A percentile compares a stretch with the other conserved stretches of the same genome.
These are phyloP conservation scores for Cytospora chrysosperma DNA, from an alignment of 2,329 filamentous ascomycete genomes.

Conservation along the genomic window DNA sequence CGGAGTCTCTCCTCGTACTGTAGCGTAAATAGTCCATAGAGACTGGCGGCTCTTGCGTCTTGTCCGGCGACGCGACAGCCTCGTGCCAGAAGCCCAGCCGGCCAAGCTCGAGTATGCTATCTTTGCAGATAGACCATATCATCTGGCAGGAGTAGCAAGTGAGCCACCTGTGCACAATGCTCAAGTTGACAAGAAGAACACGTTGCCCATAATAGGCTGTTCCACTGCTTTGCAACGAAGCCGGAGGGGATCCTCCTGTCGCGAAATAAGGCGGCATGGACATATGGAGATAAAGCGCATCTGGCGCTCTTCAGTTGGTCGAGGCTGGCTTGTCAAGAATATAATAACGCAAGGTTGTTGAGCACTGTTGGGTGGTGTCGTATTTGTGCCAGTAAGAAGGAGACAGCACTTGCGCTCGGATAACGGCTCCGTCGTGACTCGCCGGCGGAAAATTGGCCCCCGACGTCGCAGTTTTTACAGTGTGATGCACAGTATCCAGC, in stretches of 20 bases:
- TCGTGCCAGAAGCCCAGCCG: neutral
- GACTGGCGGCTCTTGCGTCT: too few relatives aligned
- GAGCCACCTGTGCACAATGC: neutral
- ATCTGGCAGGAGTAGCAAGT: neutral
- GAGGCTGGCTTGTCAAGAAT: neutral
- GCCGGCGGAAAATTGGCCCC: neutral
- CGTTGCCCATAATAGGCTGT: neutral
- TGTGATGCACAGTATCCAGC: neutral
- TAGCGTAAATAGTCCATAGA: neutral
- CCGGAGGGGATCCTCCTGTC: neutral
- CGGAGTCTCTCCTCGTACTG: neutral
- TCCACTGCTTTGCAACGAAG: neutral
- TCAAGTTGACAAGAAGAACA: neutral
- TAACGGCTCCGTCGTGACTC: neutral
- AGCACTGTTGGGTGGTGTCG: neutral
- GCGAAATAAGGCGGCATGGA: neutral
- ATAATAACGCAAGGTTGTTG: neutral
- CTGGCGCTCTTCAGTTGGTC: neutral
- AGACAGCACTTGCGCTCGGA: neutral
- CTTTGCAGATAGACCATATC: too few relatives aligned
- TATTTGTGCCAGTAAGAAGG: neutral
- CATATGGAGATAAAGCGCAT: neutral
- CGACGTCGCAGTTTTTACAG: neutral
- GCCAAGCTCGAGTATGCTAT: too few relatives aligned
- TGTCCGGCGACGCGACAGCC: neutral